A percentile compares a stretch with the other conserved stretches of the same genome.
These are phyloP conservation scores for Nakazawaea peltata DNA, from an alignment of 805 yeast species.

Conservation along the genomic window DNA sequence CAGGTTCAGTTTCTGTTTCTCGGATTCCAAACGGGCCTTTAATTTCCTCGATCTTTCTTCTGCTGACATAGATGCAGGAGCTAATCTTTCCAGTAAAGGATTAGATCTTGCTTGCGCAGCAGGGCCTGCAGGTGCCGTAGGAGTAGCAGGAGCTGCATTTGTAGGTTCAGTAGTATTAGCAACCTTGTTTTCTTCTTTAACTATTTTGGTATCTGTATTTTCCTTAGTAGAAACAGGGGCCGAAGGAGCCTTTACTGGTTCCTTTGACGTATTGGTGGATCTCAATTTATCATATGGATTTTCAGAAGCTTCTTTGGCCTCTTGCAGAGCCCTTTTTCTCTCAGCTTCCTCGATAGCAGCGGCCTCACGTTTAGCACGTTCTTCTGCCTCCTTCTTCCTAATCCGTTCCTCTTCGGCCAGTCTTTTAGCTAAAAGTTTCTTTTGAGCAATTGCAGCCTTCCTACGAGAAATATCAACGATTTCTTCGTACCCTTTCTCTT, in stretches of 20 bases:
- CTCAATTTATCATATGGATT: conserved; percentile 3
- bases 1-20: conserved; percentile 1
- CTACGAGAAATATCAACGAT: conserved; percentile 13
- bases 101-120: neutral
- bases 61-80: no score
- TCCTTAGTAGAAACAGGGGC: neutral
- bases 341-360: neutral
- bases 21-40: neutral
- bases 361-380: neutral
- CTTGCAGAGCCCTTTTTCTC: neutral
- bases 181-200: neutral
- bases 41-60: conserved; percentile 1
- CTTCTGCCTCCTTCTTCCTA: conserved; percentile 9
- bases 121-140: neutral
- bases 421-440: conserved; percentile 11
- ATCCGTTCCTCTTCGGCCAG: conserved; percentile 12
- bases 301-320: neutral
- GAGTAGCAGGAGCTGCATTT: neutral
- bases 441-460: conserved; percentile 15
- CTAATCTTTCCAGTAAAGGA: neutral
- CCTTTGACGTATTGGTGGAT: neutral
- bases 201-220: neutral
- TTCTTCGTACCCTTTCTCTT: conserved; percentile 21
- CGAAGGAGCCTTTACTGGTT: neutral
- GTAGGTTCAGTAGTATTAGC: neutral